Evolutionary conservation across 208 protist genomes (phyloP).

Genomic region (Angomonas deanei): DNA sequence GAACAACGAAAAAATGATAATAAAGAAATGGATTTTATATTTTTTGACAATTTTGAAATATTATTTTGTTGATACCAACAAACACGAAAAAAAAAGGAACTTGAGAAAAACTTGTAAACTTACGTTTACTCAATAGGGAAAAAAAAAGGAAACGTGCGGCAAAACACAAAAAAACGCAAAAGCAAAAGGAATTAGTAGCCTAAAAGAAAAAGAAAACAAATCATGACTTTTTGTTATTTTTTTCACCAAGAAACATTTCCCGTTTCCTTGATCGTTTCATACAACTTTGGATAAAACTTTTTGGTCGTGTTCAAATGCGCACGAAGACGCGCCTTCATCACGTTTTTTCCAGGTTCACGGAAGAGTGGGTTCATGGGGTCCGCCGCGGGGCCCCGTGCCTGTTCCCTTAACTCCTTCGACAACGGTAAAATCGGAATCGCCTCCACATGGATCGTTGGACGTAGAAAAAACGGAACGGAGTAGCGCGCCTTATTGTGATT

Average conservation of each 20-base stretch:
- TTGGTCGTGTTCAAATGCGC: background rate
- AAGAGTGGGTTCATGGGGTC: conserved; percentile 7
- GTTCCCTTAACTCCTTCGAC: conserved; percentile 1
- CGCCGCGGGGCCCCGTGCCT: background rate
- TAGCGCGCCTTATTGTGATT: conserved; percentile 5
- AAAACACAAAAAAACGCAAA: conserved; percentile 9
- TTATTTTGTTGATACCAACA: too few species aligned
- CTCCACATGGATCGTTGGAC: background rate
- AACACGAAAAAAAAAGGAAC: too few species aligned
- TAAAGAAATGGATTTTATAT: too few species aligned
- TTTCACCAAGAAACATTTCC: background rate
- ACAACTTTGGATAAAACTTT: conserved; percentile 1
- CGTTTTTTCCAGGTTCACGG: background rate
- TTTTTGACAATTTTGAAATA: too few species aligned
- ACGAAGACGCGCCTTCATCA: conserved; percentile 1
- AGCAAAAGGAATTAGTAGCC: background rate
- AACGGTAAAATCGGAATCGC: conserved; percentile 4
- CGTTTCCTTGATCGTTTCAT: background rate
- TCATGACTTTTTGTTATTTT: background rate
- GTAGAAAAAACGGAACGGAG: conserved; percentile 10
- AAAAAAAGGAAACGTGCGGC: background rate
- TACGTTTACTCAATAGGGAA: too few species aligned
- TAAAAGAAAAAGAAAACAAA: background rate
- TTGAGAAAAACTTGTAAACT: too few species aligned
- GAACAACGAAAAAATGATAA: too few species aligned